Conservation (phyloP, 2,329 filamentous ascomycete species). For the Penicillium italicum region DNA sequence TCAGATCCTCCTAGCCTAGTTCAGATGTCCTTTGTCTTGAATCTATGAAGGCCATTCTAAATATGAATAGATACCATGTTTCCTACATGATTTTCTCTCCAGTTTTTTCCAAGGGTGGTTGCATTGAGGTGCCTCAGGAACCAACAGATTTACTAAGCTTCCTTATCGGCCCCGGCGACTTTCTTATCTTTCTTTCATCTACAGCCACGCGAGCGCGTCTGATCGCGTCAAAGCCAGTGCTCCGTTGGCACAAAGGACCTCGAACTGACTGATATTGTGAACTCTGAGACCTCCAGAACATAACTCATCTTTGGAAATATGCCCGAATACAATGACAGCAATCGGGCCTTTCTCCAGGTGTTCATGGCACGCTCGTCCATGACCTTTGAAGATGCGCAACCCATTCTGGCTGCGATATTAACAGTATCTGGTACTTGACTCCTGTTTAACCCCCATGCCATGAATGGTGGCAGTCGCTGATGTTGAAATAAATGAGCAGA, state of each 20-base stretch:
- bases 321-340: constrained; percentile 57
- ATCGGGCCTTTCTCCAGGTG: constrained; percentile 87
- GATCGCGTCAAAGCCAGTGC: constrained; percentile 11
- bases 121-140: background rate
- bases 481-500: constrained; percentile 30
- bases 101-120: background rate
- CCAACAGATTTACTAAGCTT: background rate
- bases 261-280: background rate
- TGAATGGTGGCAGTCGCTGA: background rate
- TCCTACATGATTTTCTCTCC: background rate
- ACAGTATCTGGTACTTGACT: constrained; percentile 51
- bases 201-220: constrained; percentile 11
- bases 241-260: background rate
- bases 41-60: background rate
- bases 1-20: background rate
- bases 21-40: background rate
- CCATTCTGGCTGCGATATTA: constrained; percentile 72
- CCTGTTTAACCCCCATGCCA: background rate
- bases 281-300: background rate
- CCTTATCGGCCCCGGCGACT: background rate
- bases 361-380: constrained; percentile 75
- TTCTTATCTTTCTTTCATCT: constrained; percentile 7
- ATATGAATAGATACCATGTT: background rate
- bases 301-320: constrained; percentile 9
- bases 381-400: constrained; percentile 69